Evolutionary conservation across 768 basidiomycete genomes (phyloP), one percentile per base, ranked within the genome.

Genomic region (Suillus sp.): DNA sequence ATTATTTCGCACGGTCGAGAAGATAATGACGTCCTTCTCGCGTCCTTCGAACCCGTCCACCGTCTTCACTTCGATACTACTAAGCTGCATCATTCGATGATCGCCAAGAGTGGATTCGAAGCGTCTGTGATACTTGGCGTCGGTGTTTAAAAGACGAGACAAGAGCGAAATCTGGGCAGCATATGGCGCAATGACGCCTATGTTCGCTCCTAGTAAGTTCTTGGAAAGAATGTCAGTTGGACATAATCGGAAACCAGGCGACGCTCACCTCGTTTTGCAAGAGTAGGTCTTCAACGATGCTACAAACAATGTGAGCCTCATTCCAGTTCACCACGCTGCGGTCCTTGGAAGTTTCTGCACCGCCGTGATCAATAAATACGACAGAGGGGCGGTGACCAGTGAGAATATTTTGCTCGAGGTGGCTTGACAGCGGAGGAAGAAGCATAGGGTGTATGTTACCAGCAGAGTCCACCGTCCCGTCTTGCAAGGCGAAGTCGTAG

Each of bases 21-120:
- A 95, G 48, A 97, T 82, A 66, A 97, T 92, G 47, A 96, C 86
- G 35, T 93, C 90, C 78, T 96, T 96, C 78, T 97, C 93, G 51
- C 93, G 84, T 14, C 95, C 95, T 74, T 97, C 93, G 73, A 96
- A 97, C 22, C 95, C 95, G 69, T 97, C 95, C 16, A 97, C 95
- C 0, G 95, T 96, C 78, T 92, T 93, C 69, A 96, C 84, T 74
- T 96, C 95, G 59, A 97, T 83, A 59, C 84, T 73, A 0, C 77
- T 70, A 8, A 93, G 74, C 66, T 95, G 87, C 76, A 83, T 78
- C 22, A 82, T 86, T 30, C 93, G 86, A 53, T 82, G 81, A 16
- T 81, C 75, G 25, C 93, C 94, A 27, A 96, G 80, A 0, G 85
- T 81, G 7, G 75, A 70, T 43, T 76, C 73, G 71, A 94, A 90